phyloP scores from a whole-genome alignment of 202 grass and related monocot genomes.

The Setaria viridis region DNA sequence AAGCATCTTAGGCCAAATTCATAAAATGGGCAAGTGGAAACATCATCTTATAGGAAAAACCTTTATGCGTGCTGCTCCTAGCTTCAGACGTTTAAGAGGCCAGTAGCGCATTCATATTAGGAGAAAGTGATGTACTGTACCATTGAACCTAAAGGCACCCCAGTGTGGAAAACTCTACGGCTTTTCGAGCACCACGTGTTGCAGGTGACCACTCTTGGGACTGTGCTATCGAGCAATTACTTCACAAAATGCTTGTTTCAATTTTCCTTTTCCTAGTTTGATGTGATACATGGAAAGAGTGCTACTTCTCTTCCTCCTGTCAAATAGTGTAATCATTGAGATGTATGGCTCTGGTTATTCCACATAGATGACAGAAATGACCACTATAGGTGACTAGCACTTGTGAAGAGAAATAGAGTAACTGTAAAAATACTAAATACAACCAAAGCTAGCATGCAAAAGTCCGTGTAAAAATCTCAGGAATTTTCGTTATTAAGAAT shows the following conservation, averaged over 20 bases:
- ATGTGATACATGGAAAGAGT: conserved; percentile 26
- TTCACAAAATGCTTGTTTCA: conserved; percentile 17
- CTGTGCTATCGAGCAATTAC: conserved; percentile 21
- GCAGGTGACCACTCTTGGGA: neutral
- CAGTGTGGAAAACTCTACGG: conserved; percentile 14
- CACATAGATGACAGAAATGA: conserved; percentile 4
- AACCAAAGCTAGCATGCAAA: neutral
- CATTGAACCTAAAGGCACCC: conserved; percentile 9
- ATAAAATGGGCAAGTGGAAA: neutral
- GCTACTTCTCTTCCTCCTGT: conserved; percentile 12
- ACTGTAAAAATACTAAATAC: neutral
- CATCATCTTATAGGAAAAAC: neutral
- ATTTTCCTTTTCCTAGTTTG: conserved; percentile 28
- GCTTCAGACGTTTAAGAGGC: conserved; percentile 30
- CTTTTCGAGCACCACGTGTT: conserved; percentile 29
- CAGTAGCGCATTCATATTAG: neutral
- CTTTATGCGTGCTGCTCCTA: conserved; percentile 10
- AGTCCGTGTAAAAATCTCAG: neutral
- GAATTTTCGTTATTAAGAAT: neutral
- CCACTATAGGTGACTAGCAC: neutral
- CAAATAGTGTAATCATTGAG: conserved; percentile 1
- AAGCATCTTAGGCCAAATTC: neutral
- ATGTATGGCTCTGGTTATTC: conserved; percentile 32
- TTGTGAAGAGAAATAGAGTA: conserved; percentile 6
- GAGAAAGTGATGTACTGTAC: conserved; percentile 8